Conservation (phyloP, 1,284 basidiomycete species). For the Irpex lacteus region DNA sequence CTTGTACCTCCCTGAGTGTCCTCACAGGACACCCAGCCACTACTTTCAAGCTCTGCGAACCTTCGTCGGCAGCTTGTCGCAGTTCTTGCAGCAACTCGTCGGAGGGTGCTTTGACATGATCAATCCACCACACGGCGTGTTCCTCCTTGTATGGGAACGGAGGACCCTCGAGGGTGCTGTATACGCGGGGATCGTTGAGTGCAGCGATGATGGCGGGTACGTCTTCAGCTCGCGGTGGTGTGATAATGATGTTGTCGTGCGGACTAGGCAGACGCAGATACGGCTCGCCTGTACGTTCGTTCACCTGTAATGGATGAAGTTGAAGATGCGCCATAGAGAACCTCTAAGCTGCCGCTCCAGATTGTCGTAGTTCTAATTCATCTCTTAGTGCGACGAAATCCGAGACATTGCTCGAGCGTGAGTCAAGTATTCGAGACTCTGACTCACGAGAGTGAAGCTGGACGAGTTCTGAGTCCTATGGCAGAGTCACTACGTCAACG, state of each 20-base stretch:
- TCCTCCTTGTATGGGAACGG: slow-evolving; percentile 52
- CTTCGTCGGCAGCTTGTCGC: slow-evolving; percentile 25
- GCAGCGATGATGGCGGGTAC: slow-evolving; percentile 28
- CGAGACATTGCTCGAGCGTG: background rate
- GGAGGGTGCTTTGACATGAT: slow-evolving; percentile 20
- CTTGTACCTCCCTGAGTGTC: slow-evolving; percentile 42
- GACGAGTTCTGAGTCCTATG: background rate
- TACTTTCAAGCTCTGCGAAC: slow-evolving; percentile 23
- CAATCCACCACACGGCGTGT: slow-evolving; percentile 36
- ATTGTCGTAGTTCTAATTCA: too few species aligned
- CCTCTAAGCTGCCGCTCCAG: too few species aligned
- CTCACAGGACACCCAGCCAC: slow-evolving; percentile 42
- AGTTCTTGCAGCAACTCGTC: slow-evolving; percentile 37
- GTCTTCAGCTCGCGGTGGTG: slow-evolving; percentile 47
- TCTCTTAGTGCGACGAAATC: too few species aligned
- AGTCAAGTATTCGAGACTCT: background rate
- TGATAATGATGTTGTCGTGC: slow-evolving; percentile 49
- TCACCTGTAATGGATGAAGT: slow-evolving; percentile 5
- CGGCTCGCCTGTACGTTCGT: slow-evolving; percentile 21
- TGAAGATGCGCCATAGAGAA: background rate
- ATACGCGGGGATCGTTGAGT: slow-evolving; percentile 50
- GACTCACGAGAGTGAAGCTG: background rate
- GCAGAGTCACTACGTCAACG: background rate
- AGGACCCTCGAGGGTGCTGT: slow-evolving; percentile 42
- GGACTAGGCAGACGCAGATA: slow-evolving; percentile 33